Percentiles rank a stretch among this genome's conserved stretches.
phyloP scores from a whole-genome alignment of 305 asterid genomes.

The Plantago lanceolata region DNA sequence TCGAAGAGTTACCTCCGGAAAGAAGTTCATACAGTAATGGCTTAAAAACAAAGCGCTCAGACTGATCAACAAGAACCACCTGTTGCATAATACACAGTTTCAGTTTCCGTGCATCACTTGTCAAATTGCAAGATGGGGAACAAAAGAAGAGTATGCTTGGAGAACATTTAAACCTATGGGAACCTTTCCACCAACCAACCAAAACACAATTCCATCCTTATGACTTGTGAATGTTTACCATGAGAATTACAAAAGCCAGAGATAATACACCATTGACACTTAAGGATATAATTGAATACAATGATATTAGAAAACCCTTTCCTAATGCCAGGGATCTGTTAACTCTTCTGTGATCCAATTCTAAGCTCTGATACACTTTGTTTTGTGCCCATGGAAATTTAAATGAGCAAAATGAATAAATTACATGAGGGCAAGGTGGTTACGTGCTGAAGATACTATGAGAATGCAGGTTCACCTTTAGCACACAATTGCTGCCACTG shows the following conservation, averaged over 20 bases:
- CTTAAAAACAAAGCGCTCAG: conserved; percentile 87
- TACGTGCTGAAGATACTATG: neutral
- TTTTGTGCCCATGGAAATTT: neutral
- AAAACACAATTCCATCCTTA: neutral
- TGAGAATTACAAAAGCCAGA: neutral
- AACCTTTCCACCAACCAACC: too few species aligned
- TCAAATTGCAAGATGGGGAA: neutral
- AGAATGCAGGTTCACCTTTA: neutral
- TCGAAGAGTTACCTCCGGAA: conserved; percentile 67
- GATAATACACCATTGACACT: neutral
- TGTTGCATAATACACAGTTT: conserved; percentile 29
- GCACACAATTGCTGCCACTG: neutral
- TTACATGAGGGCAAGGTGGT: too few species aligned
- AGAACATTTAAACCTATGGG: neutral
- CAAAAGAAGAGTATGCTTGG: neutral
- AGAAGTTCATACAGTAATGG: conserved; percentile 91
- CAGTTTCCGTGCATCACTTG: conserved; percentile 17
- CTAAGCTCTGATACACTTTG: neutral
- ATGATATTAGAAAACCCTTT: neutral
- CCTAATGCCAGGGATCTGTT: neutral
- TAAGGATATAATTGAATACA: too few species aligned
- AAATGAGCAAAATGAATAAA: too few species aligned
- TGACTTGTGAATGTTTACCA: neutral
- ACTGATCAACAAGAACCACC: conserved; percentile 93
- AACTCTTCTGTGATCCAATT: neutral